Evolutionary conservation across 1,284 basidiomycete species (phyloP), one percentile per base, ranked within the genome.

Genomic region (Hemileia vastatrix): DNA sequence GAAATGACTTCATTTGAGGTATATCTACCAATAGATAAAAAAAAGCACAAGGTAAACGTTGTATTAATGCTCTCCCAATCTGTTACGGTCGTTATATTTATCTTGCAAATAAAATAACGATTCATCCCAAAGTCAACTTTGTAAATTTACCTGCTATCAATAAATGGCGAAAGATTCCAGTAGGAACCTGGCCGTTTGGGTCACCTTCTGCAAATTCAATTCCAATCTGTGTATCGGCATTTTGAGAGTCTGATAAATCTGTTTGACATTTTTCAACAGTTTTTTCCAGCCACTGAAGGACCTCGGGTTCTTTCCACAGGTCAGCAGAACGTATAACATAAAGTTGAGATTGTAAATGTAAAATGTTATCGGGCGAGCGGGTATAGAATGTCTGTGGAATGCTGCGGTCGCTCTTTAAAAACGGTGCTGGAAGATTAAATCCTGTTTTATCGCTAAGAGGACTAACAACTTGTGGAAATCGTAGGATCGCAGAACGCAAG

Each of bases 401-500:
- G 83, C 81, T 1, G 77, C 78, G 69, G 86, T 82, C 0, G 79
- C 76, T 50, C 11, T 19, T 21, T 9, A 86, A 78, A 6, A 88
- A 79, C 1, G 81, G 77, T 2, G 76, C 76, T 0, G 88, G 81
- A 1, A 94, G 74, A 4, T 78, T 76, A 2, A 86, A 80, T 15
- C 90, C 88, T 9, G 87, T 80, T 76, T 90, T 91, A 72, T 91
- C 88, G 1, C 88, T 87, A 0, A 95, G 77, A 5, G 90, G 79
- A 0, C 86, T 84, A 0, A 90, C 81, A 4, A 92, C 81, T 5
- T 86, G 83, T 0, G 91, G 91, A 76, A 90, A 94, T 0, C 82
- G 81, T 13, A 81, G 72, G 11, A 92, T 83, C 0, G 90, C 90
- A 15, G 86, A 81, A 59, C 80, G 78, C 43, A 95, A 78, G 0